Evolutionary conservation across 495 filamentous ascomycete genomes (phyloP).

Genomic region (Penicillium canescens): DNA sequence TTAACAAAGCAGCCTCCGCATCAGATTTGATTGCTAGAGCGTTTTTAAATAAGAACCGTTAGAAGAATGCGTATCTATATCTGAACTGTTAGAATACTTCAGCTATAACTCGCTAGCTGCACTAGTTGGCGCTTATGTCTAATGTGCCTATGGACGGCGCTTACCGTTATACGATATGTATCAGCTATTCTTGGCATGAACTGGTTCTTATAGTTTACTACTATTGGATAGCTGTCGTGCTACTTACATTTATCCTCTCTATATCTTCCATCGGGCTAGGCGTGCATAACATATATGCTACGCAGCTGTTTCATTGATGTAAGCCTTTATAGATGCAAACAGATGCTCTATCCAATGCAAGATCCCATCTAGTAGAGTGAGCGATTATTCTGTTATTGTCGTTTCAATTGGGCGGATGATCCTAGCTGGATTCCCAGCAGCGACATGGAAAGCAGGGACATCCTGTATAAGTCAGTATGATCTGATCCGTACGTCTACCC

Average conservation of each 20-base stretch:
- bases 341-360: background rate
- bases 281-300: conserved; percentile 18
- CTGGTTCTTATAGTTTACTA: too few species aligned
- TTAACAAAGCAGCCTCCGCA: background rate
- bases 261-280: conserved; percentile 10
- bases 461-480: conserved; percentile 39
- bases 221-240: background rate
- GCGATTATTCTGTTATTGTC: conserved; percentile 26
- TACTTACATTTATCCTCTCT: background rate
- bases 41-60: too few species aligned
- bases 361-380: background rate
- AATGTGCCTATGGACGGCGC: too few species aligned
- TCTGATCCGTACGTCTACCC: background rate
- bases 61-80: too few species aligned
- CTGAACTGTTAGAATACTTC: too few species aligned
- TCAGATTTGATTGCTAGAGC: too few species aligned
- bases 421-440: conserved; percentile 66
- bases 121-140: too few species aligned
- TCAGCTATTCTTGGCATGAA: background rate
- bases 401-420: conserved; percentile 57
- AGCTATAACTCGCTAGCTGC: too few species aligned
- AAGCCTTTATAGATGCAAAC: background rate
- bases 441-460: conserved; percentile 63
- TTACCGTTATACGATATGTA: too few species aligned
- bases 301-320: conserved; percentile 2